Evolutionary conservation across 2,329 filamentous ascomycete genomes (phyloP), one percentile per base, ranked within the genome.

Genomic region (Microcera coccophila): DNA sequence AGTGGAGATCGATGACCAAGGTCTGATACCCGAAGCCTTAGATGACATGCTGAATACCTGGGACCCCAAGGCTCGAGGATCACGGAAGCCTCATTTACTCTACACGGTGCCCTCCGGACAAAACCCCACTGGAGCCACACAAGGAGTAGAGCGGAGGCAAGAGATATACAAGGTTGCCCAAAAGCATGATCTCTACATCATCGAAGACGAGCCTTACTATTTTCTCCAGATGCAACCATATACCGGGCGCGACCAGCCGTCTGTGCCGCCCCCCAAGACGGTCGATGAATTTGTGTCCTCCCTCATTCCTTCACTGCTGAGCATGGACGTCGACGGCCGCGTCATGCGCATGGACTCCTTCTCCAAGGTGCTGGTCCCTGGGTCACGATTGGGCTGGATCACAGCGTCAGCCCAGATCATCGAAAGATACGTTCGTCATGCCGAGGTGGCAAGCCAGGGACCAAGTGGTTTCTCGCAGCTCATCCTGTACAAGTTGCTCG

Each of bases 131-230:
- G 90, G 90, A 8, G 84, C 89, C 10, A 95, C 90, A 3, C 87
- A 91, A 63, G 75, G 82, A 31, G 63, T 68, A 4, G 72, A 81
- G 60, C 75, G 90, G 43, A 75, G 90, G 40, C 73, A 74, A 51
- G 85, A 81, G 17, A 74, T 95, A 35, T 95, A 95, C 67, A 73
- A 73, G 26, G 76, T 95, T 12, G 86, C 84, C 22, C 84, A 85
- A 62, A 89, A 88, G 68, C 88, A 95, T 65, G 87, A 95, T 60
- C 60, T 95, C 31, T 85, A 80, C 69, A 90, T 96, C 60, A 71
- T 95, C 54, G 90, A 96, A 69, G 90, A 95, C 62, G 90, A 95
- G 63, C 90, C 90, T 2, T 95, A 95, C 70, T 95, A 94, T 68
- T 95, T 91, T 70, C 74, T 95, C 26, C 90, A 95, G 66, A 87